Conservation (phyloP, 1,139 yeast genomes). For the Saccharomyces hybrid region DNA sequence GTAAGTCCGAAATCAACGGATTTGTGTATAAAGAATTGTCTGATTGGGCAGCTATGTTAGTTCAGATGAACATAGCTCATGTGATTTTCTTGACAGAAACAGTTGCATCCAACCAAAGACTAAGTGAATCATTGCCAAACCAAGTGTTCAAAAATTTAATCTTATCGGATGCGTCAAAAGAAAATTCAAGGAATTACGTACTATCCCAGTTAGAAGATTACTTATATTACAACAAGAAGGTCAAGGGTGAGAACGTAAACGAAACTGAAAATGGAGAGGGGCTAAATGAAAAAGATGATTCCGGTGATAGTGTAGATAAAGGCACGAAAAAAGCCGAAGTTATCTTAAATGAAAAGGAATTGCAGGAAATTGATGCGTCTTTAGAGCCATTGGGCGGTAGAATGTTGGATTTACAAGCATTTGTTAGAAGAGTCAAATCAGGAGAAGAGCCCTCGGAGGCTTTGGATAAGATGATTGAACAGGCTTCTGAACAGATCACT, state of each 20-base stretch:
- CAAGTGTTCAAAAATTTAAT: constrained; percentile 73
- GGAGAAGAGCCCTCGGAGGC: constrained; percentile 83
- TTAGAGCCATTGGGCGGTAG: constrained; percentile 86
- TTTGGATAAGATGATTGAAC: constrained; percentile 66
- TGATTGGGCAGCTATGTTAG: constrained; percentile 79
- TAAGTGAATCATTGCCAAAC: constrained; percentile 70
- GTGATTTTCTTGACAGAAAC: constrained; percentile 84
- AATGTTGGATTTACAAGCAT: constrained; percentile 86
- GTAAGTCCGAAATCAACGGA: constrained; percentile 56
- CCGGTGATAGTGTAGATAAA: constrained; percentile 1
- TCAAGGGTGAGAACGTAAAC: constrained; percentile 11
- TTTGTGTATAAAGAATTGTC: constrained; percentile 69
- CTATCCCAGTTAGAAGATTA: constrained; percentile 45
- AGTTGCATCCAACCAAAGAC: constrained; percentile 62
- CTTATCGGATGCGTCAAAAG: constrained; percentile 73
- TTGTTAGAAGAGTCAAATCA: constrained; percentile 75
- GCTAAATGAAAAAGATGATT: constrained; percentile 11
- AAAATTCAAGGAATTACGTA: constrained; percentile 67
- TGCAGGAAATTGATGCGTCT: constrained; percentile 43
- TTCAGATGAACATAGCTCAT: constrained; percentile 77
- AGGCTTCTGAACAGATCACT: constrained; percentile 80
- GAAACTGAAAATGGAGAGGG: constrained; percentile 15
- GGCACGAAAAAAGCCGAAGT: background rate
- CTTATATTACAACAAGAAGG: constrained; percentile 15
- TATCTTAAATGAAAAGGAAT: constrained; percentile 13